Conservation (phyloP, 176 grass and related monocot species). For the Eragrostis nindensis region DNA sequence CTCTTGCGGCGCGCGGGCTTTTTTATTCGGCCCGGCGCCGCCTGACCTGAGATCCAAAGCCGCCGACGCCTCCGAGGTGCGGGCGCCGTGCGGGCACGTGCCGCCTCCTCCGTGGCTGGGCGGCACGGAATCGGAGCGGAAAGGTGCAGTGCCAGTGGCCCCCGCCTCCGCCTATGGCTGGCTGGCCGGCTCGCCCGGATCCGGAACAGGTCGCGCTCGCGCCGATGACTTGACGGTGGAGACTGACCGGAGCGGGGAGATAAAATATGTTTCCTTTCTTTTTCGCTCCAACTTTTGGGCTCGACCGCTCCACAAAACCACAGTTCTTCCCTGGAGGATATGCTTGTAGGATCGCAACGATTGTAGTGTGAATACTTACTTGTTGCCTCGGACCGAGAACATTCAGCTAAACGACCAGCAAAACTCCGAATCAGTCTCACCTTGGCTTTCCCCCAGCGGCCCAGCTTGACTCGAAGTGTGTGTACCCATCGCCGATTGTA, state of each 20-base stretch:
- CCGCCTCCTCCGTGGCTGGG: background rate
- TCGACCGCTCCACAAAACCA: background rate
- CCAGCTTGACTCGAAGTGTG: conserved; percentile 2
- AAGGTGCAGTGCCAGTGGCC: background rate
- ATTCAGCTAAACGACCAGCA: background rate
- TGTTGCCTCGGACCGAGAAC: too few species aligned
- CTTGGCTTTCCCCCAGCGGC: too few species aligned
- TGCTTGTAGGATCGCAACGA: too few species aligned
- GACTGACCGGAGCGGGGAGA: background rate
- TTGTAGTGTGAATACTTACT: too few species aligned
- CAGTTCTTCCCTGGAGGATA: background rate
- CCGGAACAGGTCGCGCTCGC: background rate
- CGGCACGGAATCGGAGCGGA: conserved; percentile 1
- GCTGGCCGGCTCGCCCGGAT: conserved; percentile 27
- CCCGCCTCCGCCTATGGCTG: too few species aligned
- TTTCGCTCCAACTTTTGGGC: background rate
- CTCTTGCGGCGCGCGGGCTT: background rate
- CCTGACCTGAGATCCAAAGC: conserved; percentile 36
- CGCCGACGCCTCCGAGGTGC: conserved; percentile 21
- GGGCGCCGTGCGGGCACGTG: background rate
- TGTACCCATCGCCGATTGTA: background rate
- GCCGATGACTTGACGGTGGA: background rate
- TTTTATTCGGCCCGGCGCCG: conserved; percentile 15
- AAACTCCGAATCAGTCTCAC: background rate
- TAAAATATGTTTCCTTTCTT: background rate